Base-by-base conservation (phyloP, 2,329 filamentous ascomycete genomes). In the Hypoxylon sp. region DNA sequence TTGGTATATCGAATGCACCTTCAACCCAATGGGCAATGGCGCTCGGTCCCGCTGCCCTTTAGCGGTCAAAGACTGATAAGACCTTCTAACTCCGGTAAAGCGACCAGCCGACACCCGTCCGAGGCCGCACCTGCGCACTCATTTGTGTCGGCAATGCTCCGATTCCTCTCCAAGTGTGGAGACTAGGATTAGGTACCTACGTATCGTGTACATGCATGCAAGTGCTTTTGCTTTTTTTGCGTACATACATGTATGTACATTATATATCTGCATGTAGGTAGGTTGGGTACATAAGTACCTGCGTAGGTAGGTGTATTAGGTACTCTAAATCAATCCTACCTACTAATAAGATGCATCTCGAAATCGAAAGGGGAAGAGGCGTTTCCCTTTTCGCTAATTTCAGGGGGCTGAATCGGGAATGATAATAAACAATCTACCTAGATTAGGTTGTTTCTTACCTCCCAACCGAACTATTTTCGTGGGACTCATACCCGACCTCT, bases 21-120 rank as follows among this genome's bases (percentile, higher is more conserved):
- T 1, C 6, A 44, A 19, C 46, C 52, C 46, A 51, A 56, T 62
- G 35, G 17, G 44, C 17, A 48, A 52, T 32, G 17, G 46, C 19
- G 37, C 39, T 37, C 46, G 61, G 29, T 44, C 51, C 62, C 56
- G 37, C 62, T 56, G 51, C 35, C n/a, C 35, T 58, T 42, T 59
- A 54, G 60, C 48, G 35, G 35, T 62, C 32, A 50, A 29, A 17
- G 21, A 27, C 47, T 59, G 65, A 67, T 67, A 67, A 63, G 52
- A 62, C 46, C 48, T 62, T 57, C 39, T 53, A 52, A 46, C 13
- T 39, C 31, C 37, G 31, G 37, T 55, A 50, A 52, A 48, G 32
- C 37, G 4, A 67, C 24, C 37, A 31, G 47, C 55, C 61, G 51
- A 65, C 60, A 57, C 46, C 44, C 42, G 37, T 29, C 62, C 61